Conservation (phyloP, 352 stramenopile genomes). For the Globisporangium ultimum region DNA sequence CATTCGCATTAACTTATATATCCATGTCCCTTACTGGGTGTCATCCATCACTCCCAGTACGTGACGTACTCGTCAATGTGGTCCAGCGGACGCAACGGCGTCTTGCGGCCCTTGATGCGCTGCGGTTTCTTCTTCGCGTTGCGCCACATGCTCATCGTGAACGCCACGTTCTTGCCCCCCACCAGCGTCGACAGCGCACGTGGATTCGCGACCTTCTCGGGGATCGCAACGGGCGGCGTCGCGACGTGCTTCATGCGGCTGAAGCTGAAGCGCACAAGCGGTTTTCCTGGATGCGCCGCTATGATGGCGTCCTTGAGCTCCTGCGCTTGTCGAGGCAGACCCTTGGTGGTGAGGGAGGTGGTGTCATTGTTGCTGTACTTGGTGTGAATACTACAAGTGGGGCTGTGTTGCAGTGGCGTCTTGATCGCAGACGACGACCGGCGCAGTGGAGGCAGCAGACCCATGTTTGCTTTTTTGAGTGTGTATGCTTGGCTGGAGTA, state of each 20-base stretch:
- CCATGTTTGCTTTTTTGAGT: not conserved
- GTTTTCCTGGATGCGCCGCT: not conserved
- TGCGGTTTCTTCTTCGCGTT: not conserved
- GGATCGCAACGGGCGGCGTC: conserved; percentile 8
- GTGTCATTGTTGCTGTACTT: not conserved
- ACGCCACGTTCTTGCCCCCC: conserved; percentile 1
- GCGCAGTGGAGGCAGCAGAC: not conserved
- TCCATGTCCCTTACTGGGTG: no score
- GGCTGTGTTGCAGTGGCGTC: not conserved
- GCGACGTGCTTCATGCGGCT: conserved; percentile 8
- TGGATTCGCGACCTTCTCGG: not conserved
- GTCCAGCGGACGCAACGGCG: not conserved
- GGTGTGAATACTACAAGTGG: not conserved
- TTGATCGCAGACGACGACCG: not conserved
- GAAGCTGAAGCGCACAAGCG: conserved; percentile 13
- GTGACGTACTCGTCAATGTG: conserved; percentile 5
- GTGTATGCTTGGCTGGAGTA: not conserved
- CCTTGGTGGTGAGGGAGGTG: not conserved
- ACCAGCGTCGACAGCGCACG: not conserved
- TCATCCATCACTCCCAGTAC: not conserved
- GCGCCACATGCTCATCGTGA: not conserved
- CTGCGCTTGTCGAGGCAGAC: conserved; percentile 2
- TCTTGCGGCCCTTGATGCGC: not conserved
- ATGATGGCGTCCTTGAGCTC: conserved; percentile 12
- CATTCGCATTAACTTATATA: no score